Evolutionary conservation across 2,329 filamentous ascomycete species (phyloP), one percentile per base, ranked within the genome.

Genomic region (Uncinocarpus reesii): DNA sequence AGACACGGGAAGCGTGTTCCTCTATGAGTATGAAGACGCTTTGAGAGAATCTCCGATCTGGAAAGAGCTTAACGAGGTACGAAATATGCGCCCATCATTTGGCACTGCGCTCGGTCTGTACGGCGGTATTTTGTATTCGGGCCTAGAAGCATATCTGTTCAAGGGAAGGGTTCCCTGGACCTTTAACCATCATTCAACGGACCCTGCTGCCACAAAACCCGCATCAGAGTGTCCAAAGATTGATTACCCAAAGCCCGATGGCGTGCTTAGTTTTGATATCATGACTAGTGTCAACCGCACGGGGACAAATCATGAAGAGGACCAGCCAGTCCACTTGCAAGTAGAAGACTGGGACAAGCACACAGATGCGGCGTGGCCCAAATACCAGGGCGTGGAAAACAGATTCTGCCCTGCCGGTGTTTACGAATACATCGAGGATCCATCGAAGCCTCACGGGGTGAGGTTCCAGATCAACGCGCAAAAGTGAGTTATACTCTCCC

Each of bases 271-370:
- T 55, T 98, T 98, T 62, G 92, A 98, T 64, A 94, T 98, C 56
- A 69, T 98, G 62, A 98, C 92, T 1, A 93, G 85, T 60, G 92
- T 98, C 11, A 93, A 84, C 56, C 81, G 92, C 49, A 96, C 92
- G 4, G 92, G 92, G 32, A 98, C 92, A 26, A 96, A 96, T 70
- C 92, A 98, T 68, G 92, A 96, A 68, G 92, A 98, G 70, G 92
- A 98, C 66, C 89, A 98, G 70, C 92, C 92, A 0, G 88, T 95
- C 43, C 92, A 98, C 67, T 72, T 98, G 59, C 87, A 95, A 67
- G 90, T 98, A 56, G 79, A 84, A 67, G 88, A 98, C 68, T 95
- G 88, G 88, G 88, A 95, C 59, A 81, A 81, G 61, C 92, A 98
- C 70, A 83, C 87, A 1, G 74, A 81, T 53, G 79, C 81, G 65